These are phyloP conservation scores for Schrenkiella parvula DNA, from an alignment of 345 rosid genomes.

Conservation along the genomic window DNA sequence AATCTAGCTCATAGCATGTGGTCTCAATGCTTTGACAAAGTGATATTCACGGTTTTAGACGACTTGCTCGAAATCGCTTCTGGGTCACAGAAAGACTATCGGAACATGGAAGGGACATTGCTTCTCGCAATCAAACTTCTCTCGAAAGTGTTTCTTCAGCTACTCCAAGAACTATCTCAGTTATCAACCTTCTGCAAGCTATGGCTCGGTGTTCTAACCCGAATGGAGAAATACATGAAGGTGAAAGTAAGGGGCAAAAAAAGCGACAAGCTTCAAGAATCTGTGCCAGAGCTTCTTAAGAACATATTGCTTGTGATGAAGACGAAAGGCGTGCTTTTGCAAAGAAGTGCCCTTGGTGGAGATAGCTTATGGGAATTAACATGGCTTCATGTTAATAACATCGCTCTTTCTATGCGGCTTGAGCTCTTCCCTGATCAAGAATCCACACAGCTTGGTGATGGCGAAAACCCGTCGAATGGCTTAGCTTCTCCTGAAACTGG, in stretches of 20 bases:
- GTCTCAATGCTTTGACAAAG: conserved; percentile 84
- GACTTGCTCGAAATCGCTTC: conserved; percentile 92
- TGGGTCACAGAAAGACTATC: conserved; percentile 88
- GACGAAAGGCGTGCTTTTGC: conserved; percentile 70
- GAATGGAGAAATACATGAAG: conserved; percentile 94
- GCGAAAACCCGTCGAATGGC: conserved; percentile 43
- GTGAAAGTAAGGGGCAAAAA: conserved; percentile 83
- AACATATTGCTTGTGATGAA: conserved; percentile 81
- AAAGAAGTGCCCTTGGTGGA: conserved; percentile 86
- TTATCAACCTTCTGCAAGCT: conserved; percentile 83
- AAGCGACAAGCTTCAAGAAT: conserved; percentile 90
- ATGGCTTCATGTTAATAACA: conserved; percentile 92
- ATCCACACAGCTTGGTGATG: conserved; percentile 37
- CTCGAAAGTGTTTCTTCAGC: conserved; percentile 70
- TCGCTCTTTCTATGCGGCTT: conserved; percentile 67
- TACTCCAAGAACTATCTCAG: conserved; percentile 66
- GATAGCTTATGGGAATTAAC: conserved; percentile 98
- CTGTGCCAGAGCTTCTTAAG: conserved; percentile 83
- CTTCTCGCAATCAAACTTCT: conserved; percentile 73
- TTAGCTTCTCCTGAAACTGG: conserved; percentile 37
- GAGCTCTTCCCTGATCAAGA: conserved; percentile 88
- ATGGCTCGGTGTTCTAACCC: conserved; percentile 86
- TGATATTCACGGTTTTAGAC: conserved; percentile 87
- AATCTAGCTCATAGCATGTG: conserved; percentile 65
- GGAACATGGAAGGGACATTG: conserved; percentile 94